Evolutionary conservation across 176 grass and related monocot genomes (phyloP).

Genomic region (Carex parvula): DNA sequence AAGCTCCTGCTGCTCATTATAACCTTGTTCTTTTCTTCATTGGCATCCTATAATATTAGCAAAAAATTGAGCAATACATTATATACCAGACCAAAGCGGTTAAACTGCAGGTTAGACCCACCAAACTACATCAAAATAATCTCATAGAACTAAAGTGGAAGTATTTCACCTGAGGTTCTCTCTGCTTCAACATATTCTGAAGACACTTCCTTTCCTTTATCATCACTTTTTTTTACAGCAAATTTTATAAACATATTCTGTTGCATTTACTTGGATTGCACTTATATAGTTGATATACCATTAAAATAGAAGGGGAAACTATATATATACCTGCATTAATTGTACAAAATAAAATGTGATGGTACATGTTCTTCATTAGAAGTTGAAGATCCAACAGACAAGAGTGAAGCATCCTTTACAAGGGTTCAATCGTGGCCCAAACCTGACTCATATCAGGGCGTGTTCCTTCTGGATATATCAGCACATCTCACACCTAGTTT

Average conservation of each 20-base stretch:
- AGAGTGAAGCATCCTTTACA: too few relatives aligned
- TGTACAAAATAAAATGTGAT: too few relatives aligned
- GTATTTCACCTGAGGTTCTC: constrained; percentile 34
- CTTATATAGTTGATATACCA: too few relatives aligned
- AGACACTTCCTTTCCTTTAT: constrained; percentile 33
- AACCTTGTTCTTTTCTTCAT: constrained; percentile 40
- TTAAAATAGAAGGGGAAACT: too few relatives aligned
- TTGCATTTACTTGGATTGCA: too few relatives aligned
- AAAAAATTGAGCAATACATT: background rate
- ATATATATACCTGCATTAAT: too few relatives aligned
- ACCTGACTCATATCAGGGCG: too few relatives aligned
- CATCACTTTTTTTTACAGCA: constrained; percentile 34
- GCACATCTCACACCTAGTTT: too few relatives aligned
- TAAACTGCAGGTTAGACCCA: background rate
- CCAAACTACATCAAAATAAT: background rate
- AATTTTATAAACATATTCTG: background rate
- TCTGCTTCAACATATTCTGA: constrained; percentile 37
- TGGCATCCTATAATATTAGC: constrained; percentile 27
- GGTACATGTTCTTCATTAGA: too few relatives aligned
- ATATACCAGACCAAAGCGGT: background rate
- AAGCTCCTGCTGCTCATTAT: constrained; percentile 28
- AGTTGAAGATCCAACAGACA: too few relatives aligned
- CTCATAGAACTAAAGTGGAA: constrained; percentile 1
- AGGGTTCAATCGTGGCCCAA: too few relatives aligned
- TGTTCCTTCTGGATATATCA: too few relatives aligned